These are phyloP conservation scores for Henckelia pumila DNA, from an alignment of 257 asterid species.

Conservation along the genomic window DNA sequence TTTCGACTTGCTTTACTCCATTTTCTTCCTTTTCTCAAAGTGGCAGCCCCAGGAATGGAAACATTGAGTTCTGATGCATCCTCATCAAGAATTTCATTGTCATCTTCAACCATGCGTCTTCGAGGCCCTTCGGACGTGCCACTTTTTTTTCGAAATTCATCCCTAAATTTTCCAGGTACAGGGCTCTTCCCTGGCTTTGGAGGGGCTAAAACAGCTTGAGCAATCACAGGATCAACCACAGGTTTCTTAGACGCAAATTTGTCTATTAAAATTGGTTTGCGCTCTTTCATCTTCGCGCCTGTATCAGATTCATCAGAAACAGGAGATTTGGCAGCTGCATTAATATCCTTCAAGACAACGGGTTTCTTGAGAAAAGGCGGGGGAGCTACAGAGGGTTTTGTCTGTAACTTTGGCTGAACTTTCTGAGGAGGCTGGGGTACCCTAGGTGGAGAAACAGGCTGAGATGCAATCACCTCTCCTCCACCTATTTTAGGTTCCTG, in stretches of 20 bases:
- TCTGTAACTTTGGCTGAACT: conserved; percentile 59
- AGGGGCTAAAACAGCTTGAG: conserved; percentile 82
- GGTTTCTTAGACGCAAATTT: conserved; percentile 93
- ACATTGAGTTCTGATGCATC: conserved; percentile 65
- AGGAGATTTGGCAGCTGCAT: conserved; percentile 52
- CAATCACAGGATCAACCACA: conserved; percentile 62
- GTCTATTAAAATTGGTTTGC: conserved; percentile 86
- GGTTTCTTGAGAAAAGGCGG: conserved; percentile 62
- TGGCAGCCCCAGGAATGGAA: conserved; percentile 70
- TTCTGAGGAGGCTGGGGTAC: conserved; percentile 59
- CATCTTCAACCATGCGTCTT: conserved; percentile 50
- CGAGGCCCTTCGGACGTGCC: conserved; percentile 60
- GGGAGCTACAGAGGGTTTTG: conserved; percentile 79
- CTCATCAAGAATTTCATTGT: conserved; percentile 48
- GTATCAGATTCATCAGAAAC: conserved; percentile 42
- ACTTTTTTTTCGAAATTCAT: conserved; percentile 60
- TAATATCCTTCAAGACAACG: conserved; percentile 76
- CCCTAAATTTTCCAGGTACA: conserved; percentile 64
- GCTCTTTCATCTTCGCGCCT: conserved; percentile 49
- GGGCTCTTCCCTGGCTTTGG: conserved; percentile 64
- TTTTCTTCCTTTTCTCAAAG: conserved; percentile 83
- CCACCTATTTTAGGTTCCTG: conserved; percentile 42
- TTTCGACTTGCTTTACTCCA: conserved; percentile 97
- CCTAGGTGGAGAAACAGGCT: conserved; percentile 39
- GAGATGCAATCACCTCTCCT: conserved; percentile 39